phyloP scores from a whole-genome alignment of 805 yeast genomes.

The Candida sphagnicola region DNA sequence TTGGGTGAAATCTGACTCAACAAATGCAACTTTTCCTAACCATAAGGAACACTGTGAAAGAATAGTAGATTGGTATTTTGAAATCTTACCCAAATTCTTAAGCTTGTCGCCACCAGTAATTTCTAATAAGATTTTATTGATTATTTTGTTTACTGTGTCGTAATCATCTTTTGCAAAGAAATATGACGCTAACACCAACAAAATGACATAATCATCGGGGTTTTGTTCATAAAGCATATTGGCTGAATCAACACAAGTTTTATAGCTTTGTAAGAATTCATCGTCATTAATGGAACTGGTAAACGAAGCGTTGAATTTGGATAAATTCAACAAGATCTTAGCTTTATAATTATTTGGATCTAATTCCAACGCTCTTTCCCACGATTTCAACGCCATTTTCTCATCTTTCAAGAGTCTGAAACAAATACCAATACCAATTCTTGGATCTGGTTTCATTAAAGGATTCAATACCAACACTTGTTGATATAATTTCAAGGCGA shows the following conservation, averaged over 20 bases:
- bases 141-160: constrained; percentile 53
- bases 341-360: constrained; percentile 60
- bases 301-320: constrained; percentile 62
- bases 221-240: constrained; percentile 33
- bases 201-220: constrained; percentile 55
- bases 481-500: constrained; percentile 80
- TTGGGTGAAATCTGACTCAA: constrained; percentile 53
- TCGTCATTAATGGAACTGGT: constrained; percentile 53
- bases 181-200: constrained; percentile 64
- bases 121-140: constrained; percentile 42
- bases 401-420: constrained; percentile 84
- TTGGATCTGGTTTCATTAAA: constrained; percentile 78
- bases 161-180: constrained; percentile 66
- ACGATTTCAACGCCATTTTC: constrained; percentile 71
- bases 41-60: constrained; percentile 54
- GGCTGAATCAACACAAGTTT: constrained; percentile 51
- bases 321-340: constrained; percentile 60
- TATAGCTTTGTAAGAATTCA: constrained; percentile 58
- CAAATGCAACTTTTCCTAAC: constrained; percentile 78
- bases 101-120: constrained; percentile 16
- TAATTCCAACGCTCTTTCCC: constrained; percentile 75
- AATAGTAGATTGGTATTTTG: constrained; percentile 25
- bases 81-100: constrained; percentile 15
- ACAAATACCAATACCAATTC: constrained; percentile 92
- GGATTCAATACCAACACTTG: constrained; percentile 76